phyloP scores from a whole-genome alignment of 495 filamentous ascomycete genomes.

The Penicillium malachiteum region DNA sequence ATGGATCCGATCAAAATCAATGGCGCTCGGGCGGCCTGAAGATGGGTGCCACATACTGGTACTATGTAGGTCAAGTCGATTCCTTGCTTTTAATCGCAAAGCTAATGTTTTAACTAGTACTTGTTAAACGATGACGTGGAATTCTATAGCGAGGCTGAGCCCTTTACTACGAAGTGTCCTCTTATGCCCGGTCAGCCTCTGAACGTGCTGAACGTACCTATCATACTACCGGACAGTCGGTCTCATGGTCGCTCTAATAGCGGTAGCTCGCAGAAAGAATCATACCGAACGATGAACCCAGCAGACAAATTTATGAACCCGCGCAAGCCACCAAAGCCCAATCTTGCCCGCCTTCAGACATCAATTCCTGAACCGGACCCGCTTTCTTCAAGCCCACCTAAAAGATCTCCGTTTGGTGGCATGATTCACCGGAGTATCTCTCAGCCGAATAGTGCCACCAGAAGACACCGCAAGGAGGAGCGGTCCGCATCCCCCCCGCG shows the following conservation, averaged over 20 bases:
- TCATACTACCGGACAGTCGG: slow-evolving; percentile 55
- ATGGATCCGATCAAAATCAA: slow-evolving; percentile 60
- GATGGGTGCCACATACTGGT: slow-evolving; percentile 93
- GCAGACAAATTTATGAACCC: slow-evolving; percentile 72
- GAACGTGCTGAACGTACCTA: slow-evolving; percentile 78
- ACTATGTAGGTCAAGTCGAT: slow-evolving; percentile 64
- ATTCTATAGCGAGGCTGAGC: slow-evolving; percentile 65
- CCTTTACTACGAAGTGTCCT: slow-evolving; percentile 76
- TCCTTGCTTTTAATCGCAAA: neutral
- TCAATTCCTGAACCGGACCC: slow-evolving; percentile 52
- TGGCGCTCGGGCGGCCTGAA: slow-evolving; percentile 77
- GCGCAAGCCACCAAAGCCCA: slow-evolving; percentile 56
- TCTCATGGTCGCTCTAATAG: slow-evolving; percentile 38
- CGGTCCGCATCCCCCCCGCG: slow-evolving; percentile 46
- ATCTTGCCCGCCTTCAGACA: slow-evolving; percentile 51
- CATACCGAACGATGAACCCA: slow-evolving; percentile 74
- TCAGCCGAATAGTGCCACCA: slow-evolving; percentile 37
- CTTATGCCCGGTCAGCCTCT: slow-evolving; percentile 82
- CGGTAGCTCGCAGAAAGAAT: slow-evolving; percentile 36
- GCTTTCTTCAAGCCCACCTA: slow-evolving; percentile 24
- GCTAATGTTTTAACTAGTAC: slow-evolving; percentile 55
- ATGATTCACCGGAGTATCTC: slow-evolving; percentile 33
- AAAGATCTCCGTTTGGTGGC: slow-evolving; percentile 24
- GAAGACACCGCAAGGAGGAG: slow-evolving; percentile 20
- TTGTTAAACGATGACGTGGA: slow-evolving; percentile 73